Conservation (phyloP, 768 basidiomycete genomes). For the Suillus plorans region DNA sequence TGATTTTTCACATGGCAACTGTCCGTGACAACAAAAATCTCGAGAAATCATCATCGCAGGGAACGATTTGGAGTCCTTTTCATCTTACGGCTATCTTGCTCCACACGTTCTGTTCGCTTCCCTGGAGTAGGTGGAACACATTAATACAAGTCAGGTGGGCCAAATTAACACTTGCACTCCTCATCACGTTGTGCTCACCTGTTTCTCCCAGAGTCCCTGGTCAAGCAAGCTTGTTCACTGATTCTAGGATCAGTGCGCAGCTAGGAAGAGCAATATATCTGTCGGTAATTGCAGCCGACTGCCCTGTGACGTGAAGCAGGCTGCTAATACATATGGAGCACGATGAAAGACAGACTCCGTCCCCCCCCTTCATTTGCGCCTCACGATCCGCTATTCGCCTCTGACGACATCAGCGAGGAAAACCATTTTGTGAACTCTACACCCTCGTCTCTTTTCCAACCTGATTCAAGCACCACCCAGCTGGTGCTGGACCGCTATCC, state of each 20-base stretch:
- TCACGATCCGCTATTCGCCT: conserved; percentile 13
- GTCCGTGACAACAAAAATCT: background rate
- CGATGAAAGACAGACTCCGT: conserved; percentile 16
- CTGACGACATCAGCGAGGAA: conserved; percentile 18
- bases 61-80: background rate
- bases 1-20: background rate
- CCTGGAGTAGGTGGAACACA: background rate
- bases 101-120: background rate
- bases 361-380: conserved; percentile 13
- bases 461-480: conserved; percentile 34
- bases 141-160: background rate
- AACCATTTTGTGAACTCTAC: conserved; percentile 12
- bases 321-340: background rate
- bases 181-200: background rate
- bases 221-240: background rate
- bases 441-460: conserved; percentile 41
- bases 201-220: background rate
- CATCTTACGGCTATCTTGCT: background rate
- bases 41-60: background rate
- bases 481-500: conserved; percentile 22
- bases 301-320: conserved; percentile 8
- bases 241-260: background rate
- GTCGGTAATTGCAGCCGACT: conserved; percentile 7
- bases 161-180: background rate
- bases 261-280: background rate